These are phyloP conservation scores for Fagopyrum esculentum DNA, from an alignment of 148 eudicot species.

Conservation along the genomic window DNA sequence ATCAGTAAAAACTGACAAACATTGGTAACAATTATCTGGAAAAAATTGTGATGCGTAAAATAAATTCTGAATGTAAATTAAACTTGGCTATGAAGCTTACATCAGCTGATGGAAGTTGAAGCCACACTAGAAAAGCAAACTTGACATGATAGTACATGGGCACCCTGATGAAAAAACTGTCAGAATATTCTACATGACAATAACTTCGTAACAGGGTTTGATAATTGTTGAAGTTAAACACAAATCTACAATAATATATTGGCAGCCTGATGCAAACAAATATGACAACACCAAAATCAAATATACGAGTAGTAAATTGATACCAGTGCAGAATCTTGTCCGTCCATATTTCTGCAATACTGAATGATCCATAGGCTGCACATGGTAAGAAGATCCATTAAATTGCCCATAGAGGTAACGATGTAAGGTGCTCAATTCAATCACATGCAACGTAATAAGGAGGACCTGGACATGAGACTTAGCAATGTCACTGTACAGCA, in stretches of 20 bases:
- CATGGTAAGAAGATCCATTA: neutral
- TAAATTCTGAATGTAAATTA: neutral
- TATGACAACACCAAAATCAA: neutral
- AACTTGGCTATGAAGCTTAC: slow-evolving; percentile 35
- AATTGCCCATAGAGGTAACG: neutral
- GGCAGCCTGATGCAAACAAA: neutral
- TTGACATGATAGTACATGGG: slow-evolving; percentile 85
- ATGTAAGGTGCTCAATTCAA: neutral
- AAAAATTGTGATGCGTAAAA: neutral
- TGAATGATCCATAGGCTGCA: slow-evolving; percentile 95
- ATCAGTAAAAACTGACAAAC: neutral
- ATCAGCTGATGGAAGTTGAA: slow-evolving; percentile 76
- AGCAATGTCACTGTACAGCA: neutral
- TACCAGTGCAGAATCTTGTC: slow-evolving; percentile 88
- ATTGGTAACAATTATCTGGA: neutral
- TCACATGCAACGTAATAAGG: neutral
- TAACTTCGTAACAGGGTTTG: neutral
- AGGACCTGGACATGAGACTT: neutral
- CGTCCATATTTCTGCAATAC: slow-evolving; percentile 60
- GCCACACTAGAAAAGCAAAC: slow-evolving; percentile 98
- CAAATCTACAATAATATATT: neutral
- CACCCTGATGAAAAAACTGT: slow-evolving; percentile 35
- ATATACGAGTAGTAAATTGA: neutral
- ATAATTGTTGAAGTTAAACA: neutral
- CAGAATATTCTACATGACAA: neutral